These are phyloP conservation scores for Pyrus communis DNA, from an alignment of 306 rosid genomes.

Conservation along the genomic window DNA sequence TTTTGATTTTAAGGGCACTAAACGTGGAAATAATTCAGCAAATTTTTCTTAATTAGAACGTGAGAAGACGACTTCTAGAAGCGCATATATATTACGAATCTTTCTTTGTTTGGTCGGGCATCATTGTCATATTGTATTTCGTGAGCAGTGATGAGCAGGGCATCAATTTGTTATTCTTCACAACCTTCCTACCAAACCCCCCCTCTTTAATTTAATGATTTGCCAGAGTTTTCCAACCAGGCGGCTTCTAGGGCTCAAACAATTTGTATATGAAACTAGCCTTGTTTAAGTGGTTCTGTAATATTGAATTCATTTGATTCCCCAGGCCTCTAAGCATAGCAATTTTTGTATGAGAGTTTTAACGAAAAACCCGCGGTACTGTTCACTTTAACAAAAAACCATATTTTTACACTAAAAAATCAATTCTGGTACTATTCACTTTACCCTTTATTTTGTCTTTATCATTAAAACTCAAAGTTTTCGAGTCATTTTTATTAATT, in stretches of 20 bases:
- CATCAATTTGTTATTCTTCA: background rate
- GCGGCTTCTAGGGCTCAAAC: background rate
- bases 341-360: no score
- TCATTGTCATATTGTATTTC: background rate
- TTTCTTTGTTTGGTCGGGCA: background rate
- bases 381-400: no score
- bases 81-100: background rate
- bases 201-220: background rate
- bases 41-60: background rate
- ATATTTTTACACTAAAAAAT: no score
- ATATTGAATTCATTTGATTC: background rate
- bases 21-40: background rate
- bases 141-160: background rate
- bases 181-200: background rate
- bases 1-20: background rate
- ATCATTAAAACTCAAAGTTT: no score
- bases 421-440: no score
- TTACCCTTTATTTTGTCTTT: no score
- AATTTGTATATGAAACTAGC: no score
- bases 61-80: background rate
- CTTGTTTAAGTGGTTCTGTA: background rate
- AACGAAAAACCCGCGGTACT: no score
- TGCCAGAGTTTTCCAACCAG: background rate
- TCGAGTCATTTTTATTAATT: no score
- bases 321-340: no score